phyloP scores from a whole-genome alignment of 768 basidiomycete genomes.

The Pseudohyphozyma bogoriensis region DNA sequence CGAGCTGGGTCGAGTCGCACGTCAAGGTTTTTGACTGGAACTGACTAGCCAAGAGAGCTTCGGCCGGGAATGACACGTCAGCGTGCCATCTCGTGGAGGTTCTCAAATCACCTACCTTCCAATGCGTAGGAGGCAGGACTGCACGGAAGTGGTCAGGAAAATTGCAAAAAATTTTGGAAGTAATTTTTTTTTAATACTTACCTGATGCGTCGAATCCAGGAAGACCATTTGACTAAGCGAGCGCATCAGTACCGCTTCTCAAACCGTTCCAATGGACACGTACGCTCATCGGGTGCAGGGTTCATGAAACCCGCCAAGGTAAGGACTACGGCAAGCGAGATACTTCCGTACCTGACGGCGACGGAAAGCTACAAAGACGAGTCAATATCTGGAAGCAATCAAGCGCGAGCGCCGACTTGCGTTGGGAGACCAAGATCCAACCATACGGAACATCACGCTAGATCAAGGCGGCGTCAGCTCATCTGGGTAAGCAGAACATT shows the following conservation, averaged over 20 bases:
- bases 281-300: constrained; percentile 4
- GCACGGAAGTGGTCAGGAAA: background rate
- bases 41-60: constrained; percentile 29
- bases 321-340: constrained; percentile 4
- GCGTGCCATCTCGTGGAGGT: too few relatives aligned
- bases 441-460: constrained; percentile 17
- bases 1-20: constrained; percentile 4
- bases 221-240: constrained; percentile 1
- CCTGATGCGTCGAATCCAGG: constrained; percentile 14
- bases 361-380: constrained; percentile 5
- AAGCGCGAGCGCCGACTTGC: background rate
- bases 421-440: constrained; percentile 14
- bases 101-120: too few relatives aligned
- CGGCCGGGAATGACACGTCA: too few relatives aligned
- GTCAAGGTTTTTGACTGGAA: constrained; percentile 15
- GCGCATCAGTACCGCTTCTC: background rate
- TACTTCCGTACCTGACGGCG: constrained; percentile 12
- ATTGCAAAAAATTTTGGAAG: background rate
- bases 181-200: too few relatives aligned
- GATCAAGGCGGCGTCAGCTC: too few relatives aligned
- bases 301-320: constrained; percentile 12
- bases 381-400: background rate
- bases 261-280: background rate
- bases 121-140: constrained; percentile 27
- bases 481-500: background rate